phyloP scores from a whole-genome alignment of 768 basidiomycete genomes.

The Pisolithus albus region DNA sequence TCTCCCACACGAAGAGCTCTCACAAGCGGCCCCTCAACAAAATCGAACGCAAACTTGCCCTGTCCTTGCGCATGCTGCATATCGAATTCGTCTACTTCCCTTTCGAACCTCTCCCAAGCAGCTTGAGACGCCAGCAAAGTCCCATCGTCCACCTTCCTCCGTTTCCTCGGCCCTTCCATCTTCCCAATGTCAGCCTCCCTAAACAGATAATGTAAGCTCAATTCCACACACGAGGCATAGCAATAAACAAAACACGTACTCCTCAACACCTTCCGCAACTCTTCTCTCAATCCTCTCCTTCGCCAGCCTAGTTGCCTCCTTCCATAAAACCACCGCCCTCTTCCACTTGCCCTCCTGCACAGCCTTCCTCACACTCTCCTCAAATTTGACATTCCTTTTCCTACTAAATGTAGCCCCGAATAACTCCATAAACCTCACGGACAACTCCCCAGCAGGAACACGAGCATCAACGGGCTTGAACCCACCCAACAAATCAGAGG shows the following conservation, averaged over 20 bases:
- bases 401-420: conserved; percentile 86
- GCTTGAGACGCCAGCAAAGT: conserved; percentile 38
- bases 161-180: conserved; percentile 53
- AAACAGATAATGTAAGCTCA: neutral
- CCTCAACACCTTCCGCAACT: conserved; percentile 17
- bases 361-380: conserved; percentile 74
- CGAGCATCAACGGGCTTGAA: conserved; percentile 94
- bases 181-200: conserved; percentile 19
- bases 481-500: conserved; percentile 88
- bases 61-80: conserved; percentile 82
- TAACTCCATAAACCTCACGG: conserved; percentile 68
- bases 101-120: conserved; percentile 63
- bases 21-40: conserved; percentile 94
- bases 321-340: conserved; percentile 76
- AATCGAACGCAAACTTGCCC: conserved; percentile 88
- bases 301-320: conserved; percentile 65
- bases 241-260: conserved; percentile 12
- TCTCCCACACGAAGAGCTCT: conserved; percentile 82
- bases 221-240: neutral
- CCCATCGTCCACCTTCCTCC: conserved; percentile 52
- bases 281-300: conserved; percentile 50
- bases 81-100: conserved; percentile 73
- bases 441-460: conserved; percentile 62
- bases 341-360: conserved; percentile 83
- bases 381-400: conserved; percentile 82